These are phyloP conservation scores for Podaxis carcinomalis DNA, from an alignment of 768 basidiomycete species.

Conservation along the genomic window DNA sequence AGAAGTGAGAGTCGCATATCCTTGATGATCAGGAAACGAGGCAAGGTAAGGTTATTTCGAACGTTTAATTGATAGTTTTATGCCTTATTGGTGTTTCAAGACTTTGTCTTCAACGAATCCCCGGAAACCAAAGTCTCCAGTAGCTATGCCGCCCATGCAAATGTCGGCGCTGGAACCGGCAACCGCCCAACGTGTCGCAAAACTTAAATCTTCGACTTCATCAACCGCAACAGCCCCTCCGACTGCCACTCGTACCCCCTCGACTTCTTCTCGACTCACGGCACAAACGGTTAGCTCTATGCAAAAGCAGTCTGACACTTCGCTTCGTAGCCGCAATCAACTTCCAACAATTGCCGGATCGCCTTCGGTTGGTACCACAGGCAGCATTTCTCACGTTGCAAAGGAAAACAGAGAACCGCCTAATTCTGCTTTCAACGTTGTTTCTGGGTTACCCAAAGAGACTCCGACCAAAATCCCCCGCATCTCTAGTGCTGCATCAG, in stretches of 20 bases:
- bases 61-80: not conserved
- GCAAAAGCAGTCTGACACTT: constrained; percentile 84
- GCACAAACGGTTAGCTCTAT: constrained; percentile 82
- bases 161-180: constrained; percentile 77
- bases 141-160: constrained; percentile 86
- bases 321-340: constrained; percentile 69
- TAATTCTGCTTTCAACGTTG: constrained; percentile 50
- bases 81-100: constrained; percentile 33
- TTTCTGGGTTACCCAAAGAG: constrained; percentile 60
- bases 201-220: constrained; percentile 53
- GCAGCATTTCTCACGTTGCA: constrained; percentile 38
- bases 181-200: constrained; percentile 84
- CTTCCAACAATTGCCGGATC: constrained; percentile 93
- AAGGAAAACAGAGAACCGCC: constrained; percentile 56
- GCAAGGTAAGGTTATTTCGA: constrained; percentile 59
- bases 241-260: constrained; percentile 33
- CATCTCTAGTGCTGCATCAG: constrained; percentile 81
- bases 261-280: constrained; percentile 61
- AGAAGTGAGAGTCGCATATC: constrained; percentile 89
- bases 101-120: constrained; percentile 82
- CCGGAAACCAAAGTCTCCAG: constrained; percentile 65
- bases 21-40: constrained; percentile 83
- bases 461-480: constrained; percentile 93
- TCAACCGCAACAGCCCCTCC: constrained; percentile 41
- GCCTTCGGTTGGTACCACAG: constrained; percentile 74